Conservation (phyloP, 345 rosid genomes). For the Diplotaxis tenuifolia region DNA sequence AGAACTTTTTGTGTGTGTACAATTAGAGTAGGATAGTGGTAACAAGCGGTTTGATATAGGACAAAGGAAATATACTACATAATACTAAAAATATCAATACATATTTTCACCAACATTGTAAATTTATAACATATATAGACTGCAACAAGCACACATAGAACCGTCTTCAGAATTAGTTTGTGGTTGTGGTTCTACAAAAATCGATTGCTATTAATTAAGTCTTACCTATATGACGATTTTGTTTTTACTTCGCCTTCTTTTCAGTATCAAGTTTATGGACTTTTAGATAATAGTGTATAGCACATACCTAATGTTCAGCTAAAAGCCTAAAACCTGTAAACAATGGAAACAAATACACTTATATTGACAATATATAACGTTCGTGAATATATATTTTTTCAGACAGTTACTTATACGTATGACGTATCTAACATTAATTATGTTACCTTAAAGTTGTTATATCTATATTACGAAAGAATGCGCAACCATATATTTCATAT, state of each 20-base stretch:
- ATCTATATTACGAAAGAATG: background rate
- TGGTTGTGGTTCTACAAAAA: background rate
- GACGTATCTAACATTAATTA: background rate
- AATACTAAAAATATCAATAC: no score
- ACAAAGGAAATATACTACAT: no score
- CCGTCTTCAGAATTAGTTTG: background rate
- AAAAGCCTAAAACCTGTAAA: background rate
- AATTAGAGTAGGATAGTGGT: no score
- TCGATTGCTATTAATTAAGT: background rate
- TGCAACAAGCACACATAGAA: background rate
- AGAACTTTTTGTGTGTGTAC: no score
- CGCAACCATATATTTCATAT: conserved; percentile 19
- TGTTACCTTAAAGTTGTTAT: background rate
- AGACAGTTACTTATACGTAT: background rate
- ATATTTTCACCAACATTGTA: no score
- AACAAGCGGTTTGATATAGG: no score
- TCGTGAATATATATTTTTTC: background rate
- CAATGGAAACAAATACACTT: background rate
- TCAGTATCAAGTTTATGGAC: background rate
- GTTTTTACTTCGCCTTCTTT: background rate
- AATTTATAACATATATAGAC: background rate
- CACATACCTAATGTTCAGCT: background rate
- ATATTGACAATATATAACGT: background rate
- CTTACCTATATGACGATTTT: background rate
- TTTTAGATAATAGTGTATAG: no score